Percentiles rank a stretch among this genome's conserved stretches.
Conservation (phyloP, 352 stramenopile species). For the Phytopythium aichiense region DNA sequence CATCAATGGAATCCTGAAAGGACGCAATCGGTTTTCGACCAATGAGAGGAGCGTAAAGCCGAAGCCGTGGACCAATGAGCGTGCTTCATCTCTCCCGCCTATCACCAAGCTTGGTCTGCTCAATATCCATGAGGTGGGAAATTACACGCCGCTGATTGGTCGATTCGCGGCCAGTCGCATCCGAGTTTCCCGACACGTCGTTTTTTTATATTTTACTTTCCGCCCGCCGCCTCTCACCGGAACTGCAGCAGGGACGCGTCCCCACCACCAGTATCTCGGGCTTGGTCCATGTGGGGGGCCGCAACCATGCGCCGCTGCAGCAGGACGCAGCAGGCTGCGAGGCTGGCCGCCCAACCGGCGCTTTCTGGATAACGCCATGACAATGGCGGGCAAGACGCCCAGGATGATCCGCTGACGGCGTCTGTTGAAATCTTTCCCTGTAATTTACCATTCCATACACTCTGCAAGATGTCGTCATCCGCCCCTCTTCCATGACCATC, state of each 20-base stretch:
- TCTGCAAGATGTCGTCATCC: neutral
- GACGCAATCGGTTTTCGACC: no score
- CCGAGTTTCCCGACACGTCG: neutral
- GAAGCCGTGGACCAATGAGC: neutral
- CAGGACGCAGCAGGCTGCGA: no score
- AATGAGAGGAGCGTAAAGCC: no score
- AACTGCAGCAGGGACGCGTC: neutral
- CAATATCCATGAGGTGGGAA: neutral
- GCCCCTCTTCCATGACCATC: slow-evolving; percentile 8
- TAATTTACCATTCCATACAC: no score
- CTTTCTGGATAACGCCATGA: no score
- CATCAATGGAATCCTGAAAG: no score
- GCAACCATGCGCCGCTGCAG: no score
- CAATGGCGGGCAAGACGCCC: no score
- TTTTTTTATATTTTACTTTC: neutral
- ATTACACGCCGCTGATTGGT: neutral
- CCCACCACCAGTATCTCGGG: neutral
- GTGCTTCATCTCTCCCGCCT: neutral
- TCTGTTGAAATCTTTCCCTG: no score
- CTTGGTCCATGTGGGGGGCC: no score
- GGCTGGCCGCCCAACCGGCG: no score
- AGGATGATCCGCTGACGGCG: no score
- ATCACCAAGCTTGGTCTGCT: neutral
- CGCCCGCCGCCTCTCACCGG: neutral
- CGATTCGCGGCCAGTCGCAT: neutral